Base-by-base conservation (phyloP, 768 basidiomycete species). In the Exidia glandulosa region DNA sequence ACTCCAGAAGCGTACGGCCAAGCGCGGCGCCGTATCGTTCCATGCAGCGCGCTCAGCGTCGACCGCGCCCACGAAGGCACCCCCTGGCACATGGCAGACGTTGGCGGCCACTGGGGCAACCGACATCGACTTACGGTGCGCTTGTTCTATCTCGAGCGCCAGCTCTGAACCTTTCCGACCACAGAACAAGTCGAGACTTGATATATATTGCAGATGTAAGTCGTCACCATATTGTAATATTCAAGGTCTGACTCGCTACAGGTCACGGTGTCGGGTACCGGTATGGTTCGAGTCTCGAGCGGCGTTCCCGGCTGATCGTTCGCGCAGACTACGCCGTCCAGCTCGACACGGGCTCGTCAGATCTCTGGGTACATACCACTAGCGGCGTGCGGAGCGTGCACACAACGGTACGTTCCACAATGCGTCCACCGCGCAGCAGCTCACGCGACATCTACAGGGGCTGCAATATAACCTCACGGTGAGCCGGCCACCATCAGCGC, bases 261-360 rank as follows among this genome's bases (percentile, higher is more conserved):
- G 88, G 74, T 91, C 64, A 83, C 83, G 59, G 71, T 90, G 55
- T 90, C 81, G 61, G 81, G 79, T 57, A 72, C 68, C 60, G 73
- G 88, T 90, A 56, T 63, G 81, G 72, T 25, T 14, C 30, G 29
- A 33, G 32, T 31, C 45, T 57, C 56, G 30, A 33, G 57, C 57
- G 27, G 19, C 57, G 27, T 32, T 57, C 31, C 47, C 63, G 31
- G 57, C 63, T 60, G 32, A 59, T 63, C 47, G 47, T 29, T 16
- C n/a, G 30, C 52, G 1, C 63, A 91, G 89, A 76, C 16, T 88
- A 86, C 70, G 73, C 79, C 56, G 81, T 90, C 14, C 90, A 93
- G 69, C 74, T 93, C 55, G 90, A 93, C 72, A 90, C 89, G 1
- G 90, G 90, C 62, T 91, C 89, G 10, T 87, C 81, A 63, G 90